A percentile compares a stretch with the other conserved stretches of the same genome.
Conservation (phyloP, 108 stramenopile genomes). For the Cyclotella cryptica region DNA sequence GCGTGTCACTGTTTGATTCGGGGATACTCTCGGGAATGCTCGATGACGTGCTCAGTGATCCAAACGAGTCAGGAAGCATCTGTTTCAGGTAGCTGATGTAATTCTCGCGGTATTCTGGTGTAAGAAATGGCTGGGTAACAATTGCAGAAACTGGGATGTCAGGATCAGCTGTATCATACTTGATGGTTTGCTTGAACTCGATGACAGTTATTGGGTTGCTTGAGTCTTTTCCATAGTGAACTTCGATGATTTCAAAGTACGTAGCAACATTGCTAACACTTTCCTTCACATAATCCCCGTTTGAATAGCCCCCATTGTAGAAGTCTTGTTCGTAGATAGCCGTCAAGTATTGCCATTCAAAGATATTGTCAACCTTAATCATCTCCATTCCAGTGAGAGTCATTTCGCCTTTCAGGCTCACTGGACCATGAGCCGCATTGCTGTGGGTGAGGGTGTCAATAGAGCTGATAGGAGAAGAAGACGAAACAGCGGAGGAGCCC, state of each 20-base stretch:
- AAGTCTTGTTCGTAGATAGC: constrained; percentile 36
- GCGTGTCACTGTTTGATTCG: not conserved
- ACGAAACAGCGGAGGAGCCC: not conserved
- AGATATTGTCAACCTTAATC: constrained; percentile 18
- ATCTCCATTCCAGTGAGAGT: constrained; percentile 34
- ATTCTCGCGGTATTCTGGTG: constrained; percentile 15
- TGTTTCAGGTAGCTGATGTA: constrained; percentile 20
- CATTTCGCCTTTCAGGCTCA: constrained; percentile 31
- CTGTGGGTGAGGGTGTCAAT: constrained; percentile 1
- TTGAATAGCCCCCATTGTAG: constrained; percentile 11
- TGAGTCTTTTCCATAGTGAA: constrained; percentile 23
- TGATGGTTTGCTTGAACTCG: constrained; percentile 25
- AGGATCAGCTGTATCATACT: constrained; percentile 12
- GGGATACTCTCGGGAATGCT: constrained; percentile 5
- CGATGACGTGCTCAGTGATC: constrained; percentile 13
- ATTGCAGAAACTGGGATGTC: constrained; percentile 28
- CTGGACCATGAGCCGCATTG: constrained; percentile 24
- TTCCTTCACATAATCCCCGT: constrained; percentile 24
- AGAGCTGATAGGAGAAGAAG: not conserved
- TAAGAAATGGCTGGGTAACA: constrained; percentile 20
- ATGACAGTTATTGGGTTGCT: constrained; percentile 11
- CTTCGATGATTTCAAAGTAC: constrained; percentile 19
- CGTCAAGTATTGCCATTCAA: constrained; percentile 36
- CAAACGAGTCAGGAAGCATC: constrained; percentile 19
- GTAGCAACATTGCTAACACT: constrained; percentile 24